Evolutionary conservation across 108 stramenopile species (phyloP).

Genomic region (Parmales sp.): DNA sequence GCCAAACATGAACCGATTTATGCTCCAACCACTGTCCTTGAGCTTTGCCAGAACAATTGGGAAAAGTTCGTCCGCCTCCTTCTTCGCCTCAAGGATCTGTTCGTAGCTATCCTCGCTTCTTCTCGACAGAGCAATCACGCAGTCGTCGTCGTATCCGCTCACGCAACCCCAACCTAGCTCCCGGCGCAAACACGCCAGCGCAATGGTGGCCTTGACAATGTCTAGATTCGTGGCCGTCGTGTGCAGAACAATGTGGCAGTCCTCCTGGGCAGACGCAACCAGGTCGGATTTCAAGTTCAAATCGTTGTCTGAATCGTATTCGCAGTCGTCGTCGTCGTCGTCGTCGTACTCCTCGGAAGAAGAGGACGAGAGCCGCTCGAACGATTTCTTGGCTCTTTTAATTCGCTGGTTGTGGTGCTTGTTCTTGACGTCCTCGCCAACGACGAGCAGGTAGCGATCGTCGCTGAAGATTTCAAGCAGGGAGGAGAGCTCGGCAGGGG

Average conservation of each 20-base stretch:
- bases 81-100: constrained; percentile 36
- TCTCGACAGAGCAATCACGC: constrained; percentile 13
- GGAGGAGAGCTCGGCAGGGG: constrained; percentile 45
- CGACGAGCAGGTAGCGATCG: constrained; percentile 57
- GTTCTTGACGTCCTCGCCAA: constrained; percentile 60
- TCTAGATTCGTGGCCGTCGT: constrained; percentile 59
- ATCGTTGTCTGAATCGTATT: neutral
- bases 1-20: constrained; percentile 64
- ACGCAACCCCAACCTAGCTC: constrained; percentile 26
- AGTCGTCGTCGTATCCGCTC: constrained; percentile 7
- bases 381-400: neutral
- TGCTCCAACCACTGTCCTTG: constrained; percentile 46
- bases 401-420: constrained; percentile 10
- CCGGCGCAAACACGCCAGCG: constrained; percentile 44
- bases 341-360: neutral
- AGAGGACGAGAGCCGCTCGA: neutral
- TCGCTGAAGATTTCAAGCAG: constrained; percentile 50
- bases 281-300: neutral
- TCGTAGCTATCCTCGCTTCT: constrained; percentile 50
- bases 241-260: constrained; percentile 73
- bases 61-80: constrained; percentile 40
- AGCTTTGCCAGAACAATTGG: constrained; percentile 45
- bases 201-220: constrained; percentile 61
- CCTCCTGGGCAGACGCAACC: constrained; percentile 27
- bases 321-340: neutral